Evolutionary conservation across 805 yeast species (phyloP).

Genomic region (Suhomyces prunicola): DNA sequence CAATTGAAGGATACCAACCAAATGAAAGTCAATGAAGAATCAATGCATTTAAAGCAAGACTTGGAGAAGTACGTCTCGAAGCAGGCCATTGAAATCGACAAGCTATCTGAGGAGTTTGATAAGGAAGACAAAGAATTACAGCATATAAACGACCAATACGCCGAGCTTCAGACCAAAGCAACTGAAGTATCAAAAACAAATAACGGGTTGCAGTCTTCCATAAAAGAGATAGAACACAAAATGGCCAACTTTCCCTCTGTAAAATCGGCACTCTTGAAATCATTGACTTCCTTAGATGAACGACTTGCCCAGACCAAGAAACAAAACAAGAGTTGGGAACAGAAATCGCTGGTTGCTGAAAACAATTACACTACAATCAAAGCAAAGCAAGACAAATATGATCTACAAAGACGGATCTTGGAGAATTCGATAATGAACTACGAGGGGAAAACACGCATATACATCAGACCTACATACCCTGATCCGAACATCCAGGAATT

Average conservation of each 20-base stretch:
- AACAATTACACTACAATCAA: background rate
- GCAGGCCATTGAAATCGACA: conserved; percentile 18
- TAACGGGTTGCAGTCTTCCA: conserved; percentile 4
- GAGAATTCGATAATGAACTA: conserved; percentile 48
- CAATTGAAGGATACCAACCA: conserved; percentile 9
- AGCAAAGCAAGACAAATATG: conserved; percentile 32
- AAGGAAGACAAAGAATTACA: conserved; percentile 20
- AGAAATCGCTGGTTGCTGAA: background rate
- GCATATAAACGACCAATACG: conserved; percentile 8
- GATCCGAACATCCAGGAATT: background rate
- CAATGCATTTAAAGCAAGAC: conserved; percentile 12
- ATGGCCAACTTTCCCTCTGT: conserved; percentile 15
- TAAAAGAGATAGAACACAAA: conserved; percentile 12
- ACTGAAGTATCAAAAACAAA: conserved; percentile 5
- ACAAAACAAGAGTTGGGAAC: conserved; percentile 17
- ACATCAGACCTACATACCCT: conserved; percentile 8
- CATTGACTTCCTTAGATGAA: conserved; percentile 17
- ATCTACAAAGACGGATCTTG: conserved; percentile 37
- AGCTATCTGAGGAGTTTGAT: conserved; percentile 24
- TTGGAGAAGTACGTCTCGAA: conserved; percentile 15
- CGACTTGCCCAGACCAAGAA: conserved; percentile 16
- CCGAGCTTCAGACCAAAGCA: conserved; percentile 3
- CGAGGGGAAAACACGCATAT: conserved; percentile 25
- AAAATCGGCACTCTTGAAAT: conserved; percentile 16
- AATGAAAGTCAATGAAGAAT: conserved; percentile 14